Base-by-base conservation (phyloP, 805 yeast genomes). In the Blastobotrys attinorum region DNA sequence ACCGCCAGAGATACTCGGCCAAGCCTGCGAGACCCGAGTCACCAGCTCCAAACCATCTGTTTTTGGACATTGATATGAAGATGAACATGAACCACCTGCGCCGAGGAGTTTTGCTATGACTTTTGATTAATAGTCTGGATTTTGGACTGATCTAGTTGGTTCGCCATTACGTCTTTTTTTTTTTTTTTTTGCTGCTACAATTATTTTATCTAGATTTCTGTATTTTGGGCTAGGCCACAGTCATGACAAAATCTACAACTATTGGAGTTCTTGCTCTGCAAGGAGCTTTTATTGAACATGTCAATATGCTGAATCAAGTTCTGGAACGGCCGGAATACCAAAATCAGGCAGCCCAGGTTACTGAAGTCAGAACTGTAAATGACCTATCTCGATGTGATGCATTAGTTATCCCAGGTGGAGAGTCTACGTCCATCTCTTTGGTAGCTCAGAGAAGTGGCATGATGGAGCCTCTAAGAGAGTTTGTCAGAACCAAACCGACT, bases 231-330 rank as follows among this genome's bases (percentile, higher is more conserved):
- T n/a, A n/a, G n/a, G n/a, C n/a, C n/a, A n/a, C n/a, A n/a, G n/a
- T n/a, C n/a, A 43, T 45, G 40, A 44, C 44, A 16, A 22, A 32
- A 25, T 16, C 49, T 10, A 39, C 50, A 6, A 58, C 55, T 2
- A 67, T 83, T 8, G 94, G 94, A 3, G 88, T 84, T 1, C 61
- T 84, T 42, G 84, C 90, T 0, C 69, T 83, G 16, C 94, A 83
- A 57, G 94, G 94, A 4, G 89, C 92, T 0, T 84, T 82, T 56
- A 58, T 65, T 15, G 94, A 83, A 55, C 94, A 83, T 57, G 62
- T 79, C 4, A 22, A 23, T 18, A 20, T 40, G 37, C 62, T 83
- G 33, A 55, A 68, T 15, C 47, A 55, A 60, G 77, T 44, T 38
- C 62, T 34, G 31, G 46, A 3, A 54, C 60, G 10, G 64, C 69